Percentiles rank a stretch among this genome's conserved stretches.
phyloP scores from a whole-genome alignment of 2,329 filamentous ascomycete species.

The Claviceps capensis region DNA sequence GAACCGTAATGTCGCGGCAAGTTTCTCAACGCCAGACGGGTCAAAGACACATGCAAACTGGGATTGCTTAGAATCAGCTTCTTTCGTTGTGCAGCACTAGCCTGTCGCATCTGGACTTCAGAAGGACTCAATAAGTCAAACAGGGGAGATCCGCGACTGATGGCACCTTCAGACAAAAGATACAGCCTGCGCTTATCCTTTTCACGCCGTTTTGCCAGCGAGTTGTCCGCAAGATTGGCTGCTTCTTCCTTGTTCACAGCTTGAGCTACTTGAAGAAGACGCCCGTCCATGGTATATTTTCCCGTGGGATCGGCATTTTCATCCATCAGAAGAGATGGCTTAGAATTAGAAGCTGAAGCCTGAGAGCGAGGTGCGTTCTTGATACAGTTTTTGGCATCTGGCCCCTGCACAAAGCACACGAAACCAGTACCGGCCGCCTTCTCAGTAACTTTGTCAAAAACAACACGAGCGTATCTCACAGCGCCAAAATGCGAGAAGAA shows the following conservation, averaged over 20 bases:
- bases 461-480: slow-evolving; percentile 83
- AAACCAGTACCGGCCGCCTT: slow-evolving; percentile 87
- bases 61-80: slow-evolving; percentile 86
- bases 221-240: slow-evolving; percentile 56
- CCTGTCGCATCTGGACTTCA: slow-evolving; percentile 78
- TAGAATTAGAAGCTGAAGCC: slow-evolving; percentile 33
- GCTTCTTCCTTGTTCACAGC: slow-evolving; percentile 80
- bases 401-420: slow-evolving; percentile 72
- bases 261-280: slow-evolving; percentile 69
- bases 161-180: slow-evolving; percentile 73
- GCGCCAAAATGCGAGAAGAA: slow-evolving; percentile 83
- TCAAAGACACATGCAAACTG: slow-evolving; percentile 74
- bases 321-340: slow-evolving; percentile 78
- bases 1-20: slow-evolving; percentile 70
- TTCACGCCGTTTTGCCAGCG: slow-evolving; percentile 48
- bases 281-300: slow-evolving; percentile 79
- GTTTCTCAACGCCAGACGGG: slow-evolving; percentile 82
- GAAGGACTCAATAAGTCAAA: slow-evolving; percentile 63
- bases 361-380: slow-evolving; percentile 54
- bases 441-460: slow-evolving; percentile 74
- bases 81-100: slow-evolving; percentile 76
- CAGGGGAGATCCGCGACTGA: slow-evolving; percentile 62
- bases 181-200: slow-evolving; percentile 86
- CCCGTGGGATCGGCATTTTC: slow-evolving; percentile 70
- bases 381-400: slow-evolving; percentile 66